A percentile compares a stretch with the other conserved stretches of the same genome.
Evolutionary conservation across 225 moss, liverwort and hornwort genomes (phyloP).

Genomic region (Ulota crispa): DNA sequence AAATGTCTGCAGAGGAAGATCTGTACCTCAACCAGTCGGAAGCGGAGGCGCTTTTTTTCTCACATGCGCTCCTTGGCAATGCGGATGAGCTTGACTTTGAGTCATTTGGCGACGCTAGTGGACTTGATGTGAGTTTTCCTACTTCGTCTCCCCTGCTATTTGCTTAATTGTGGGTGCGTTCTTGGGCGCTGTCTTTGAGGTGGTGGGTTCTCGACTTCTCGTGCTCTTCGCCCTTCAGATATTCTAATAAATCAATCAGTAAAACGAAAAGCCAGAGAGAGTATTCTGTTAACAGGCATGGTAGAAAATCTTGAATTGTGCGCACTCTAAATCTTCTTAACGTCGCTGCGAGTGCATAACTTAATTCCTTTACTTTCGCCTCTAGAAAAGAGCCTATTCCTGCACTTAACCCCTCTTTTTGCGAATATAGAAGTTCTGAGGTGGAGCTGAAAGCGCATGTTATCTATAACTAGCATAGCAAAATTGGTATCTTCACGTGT

Average conservation of each 20-base stretch:
- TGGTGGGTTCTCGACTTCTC: not conserved
- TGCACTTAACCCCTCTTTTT: not conserved
- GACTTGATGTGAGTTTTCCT: slow-evolving; percentile 57
- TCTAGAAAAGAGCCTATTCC: not conserved
- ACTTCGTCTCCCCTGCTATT: not conserved
- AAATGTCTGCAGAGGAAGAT: slow-evolving; percentile 68
- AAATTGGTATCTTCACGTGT: not conserved
- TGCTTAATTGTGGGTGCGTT: slow-evolving; percentile 9
- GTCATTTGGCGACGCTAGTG: slow-evolving; percentile 68
- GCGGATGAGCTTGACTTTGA: slow-evolving; percentile 70
- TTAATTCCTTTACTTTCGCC: not conserved
- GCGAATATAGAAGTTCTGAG: not conserved
- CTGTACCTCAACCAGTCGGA: slow-evolving; percentile 61
- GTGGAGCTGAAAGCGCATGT: not conserved
- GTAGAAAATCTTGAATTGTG: not conserved
- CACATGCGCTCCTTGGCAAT: slow-evolving; percentile 63
- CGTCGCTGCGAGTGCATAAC: not conserved
- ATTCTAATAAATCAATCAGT: not conserved
- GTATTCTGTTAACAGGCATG: not conserved
- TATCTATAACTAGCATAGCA: not conserved
- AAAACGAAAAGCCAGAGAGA: not conserved
- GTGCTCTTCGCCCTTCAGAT: not conserved
- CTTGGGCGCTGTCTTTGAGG: not conserved
- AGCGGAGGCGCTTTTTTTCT: slow-evolving; percentile 54
- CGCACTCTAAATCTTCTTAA: not conserved